Conservation (phyloP, 495 filamentous ascomycete genomes). For the Achaetomiella virescens region DNA sequence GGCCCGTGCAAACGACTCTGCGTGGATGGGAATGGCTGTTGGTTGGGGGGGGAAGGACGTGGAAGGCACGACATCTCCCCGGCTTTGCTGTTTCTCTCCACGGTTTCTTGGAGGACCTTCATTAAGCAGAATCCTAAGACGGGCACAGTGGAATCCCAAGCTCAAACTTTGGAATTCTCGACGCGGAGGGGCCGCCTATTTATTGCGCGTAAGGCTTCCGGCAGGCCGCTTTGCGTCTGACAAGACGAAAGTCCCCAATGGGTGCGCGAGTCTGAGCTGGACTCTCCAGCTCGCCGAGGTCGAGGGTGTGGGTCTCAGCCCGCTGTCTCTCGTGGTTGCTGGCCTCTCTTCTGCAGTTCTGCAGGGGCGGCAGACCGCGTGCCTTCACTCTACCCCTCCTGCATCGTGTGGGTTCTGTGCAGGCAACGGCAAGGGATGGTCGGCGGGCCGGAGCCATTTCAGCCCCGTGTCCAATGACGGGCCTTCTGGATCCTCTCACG, state of each 20-base stretch:
- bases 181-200: slow-evolving; percentile 2
- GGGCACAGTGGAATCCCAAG: neutral
- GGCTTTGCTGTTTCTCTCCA: too few species aligned
- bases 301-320: slow-evolving; percentile 21
- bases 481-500: slow-evolving; percentile 16
- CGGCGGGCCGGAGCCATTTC: slow-evolving; percentile 21
- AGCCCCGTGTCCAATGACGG: slow-evolving; percentile 23
- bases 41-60: too few species aligned
- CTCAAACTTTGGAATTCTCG: neutral
- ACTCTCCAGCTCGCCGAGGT: slow-evolving; percentile 21
- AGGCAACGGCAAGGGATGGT: slow-evolving; percentile 18
- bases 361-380: neutral
- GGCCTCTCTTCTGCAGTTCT: neutral
- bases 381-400: neutral
- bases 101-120: too few species aligned
- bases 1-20: slow-evolving; percentile 5
- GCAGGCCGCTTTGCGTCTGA: slow-evolving; percentile 29
- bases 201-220: slow-evolving; percentile 33
- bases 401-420: slow-evolving; percentile 9
- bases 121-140: too few species aligned
- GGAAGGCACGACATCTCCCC: too few species aligned
- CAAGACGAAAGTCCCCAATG: slow-evolving; percentile 15
- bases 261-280: slow-evolving; percentile 18
- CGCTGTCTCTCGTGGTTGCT: slow-evolving; percentile 9
- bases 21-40: neutral